Evolutionary conservation across 164 flowering plant species (phyloP), one percentile per base, ranked within the genome.

Genomic region (Chimonanthus salicifolius): DNA sequence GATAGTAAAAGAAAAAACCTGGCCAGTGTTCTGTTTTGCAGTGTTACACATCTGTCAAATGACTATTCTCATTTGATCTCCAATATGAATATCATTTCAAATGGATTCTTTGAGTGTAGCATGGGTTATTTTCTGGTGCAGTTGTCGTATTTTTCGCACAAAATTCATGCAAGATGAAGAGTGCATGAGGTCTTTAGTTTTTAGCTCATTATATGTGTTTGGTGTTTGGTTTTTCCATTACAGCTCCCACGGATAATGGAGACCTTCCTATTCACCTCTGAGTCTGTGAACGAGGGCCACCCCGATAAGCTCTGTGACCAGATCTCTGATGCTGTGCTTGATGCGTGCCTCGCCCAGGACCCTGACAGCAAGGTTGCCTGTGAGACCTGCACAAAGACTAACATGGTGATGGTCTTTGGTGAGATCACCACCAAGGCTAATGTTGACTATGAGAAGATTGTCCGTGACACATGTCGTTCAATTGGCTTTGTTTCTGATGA

Each of bases 351-450:
- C 5, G 83, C 75, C 5, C 92, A 88, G 74, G 90, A 88, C 75
- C 85, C 90, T 9, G 92, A 88, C 67, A 87, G 90, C 83, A 88
- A 87, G 83, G 91, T 88, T n/a, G 91, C 91, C 11, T 88, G 91
- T 13, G 91, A 88, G 66, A 88, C 89, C 15, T 86, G 89, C 83
- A 85, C 89, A 75, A 88, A 88, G 82, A 88, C 89, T 75, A 86
- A 88, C 83, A 80, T 88, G 89, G 91, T 88, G 46, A 88, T 88
- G 91, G 89, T 88, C 51, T 88, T 88, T 68, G 90, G 92, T 13
- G 90, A 88, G 80, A 87, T 88, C 81, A 88, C 90, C 11, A 87
- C 92, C 81, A 87, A 87, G 83, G 89, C 90, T 72, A 72, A 82
- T 6, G 78, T 88, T 2, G 83, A 87, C 76, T 88, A 88, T 16